Evolutionary conservation across 495 filamentous ascomycete genomes (phyloP), one percentile per base, ranked within the genome.

Genomic region (Neurospora sp.): DNA sequence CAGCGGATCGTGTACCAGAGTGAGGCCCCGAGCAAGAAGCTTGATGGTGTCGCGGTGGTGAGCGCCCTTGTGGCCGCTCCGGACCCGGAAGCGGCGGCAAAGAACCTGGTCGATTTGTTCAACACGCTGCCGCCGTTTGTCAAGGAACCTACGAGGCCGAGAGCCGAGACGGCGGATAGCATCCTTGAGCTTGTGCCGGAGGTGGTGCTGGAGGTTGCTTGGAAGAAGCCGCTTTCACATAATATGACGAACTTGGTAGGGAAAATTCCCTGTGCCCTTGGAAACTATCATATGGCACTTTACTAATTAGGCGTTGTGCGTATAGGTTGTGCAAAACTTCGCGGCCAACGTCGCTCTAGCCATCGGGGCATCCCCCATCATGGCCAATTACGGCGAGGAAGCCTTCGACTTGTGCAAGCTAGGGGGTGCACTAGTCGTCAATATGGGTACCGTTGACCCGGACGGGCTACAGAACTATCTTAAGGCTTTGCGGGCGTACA

Each of bases 281-380:
- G 35, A 35, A 35, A 35, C 35, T 35, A 35, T 3, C 16, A 66
- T 1, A n/a, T 10, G 2, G 3, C 31, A n/a, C 1, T 14, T 35
- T 27, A 35, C 35, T 73, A 59, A 71, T 37, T 10, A 8, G 40
- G 27, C 7, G 14, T 42, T 44, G 18, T 18, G 7, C 18, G 6
- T 9, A 20, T 74, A 83, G 76, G 92, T 98, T 1, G 94, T 97
- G 41, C 93, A 95, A 76, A 97, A 97, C 78, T 92, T 99, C 77
- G 92, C 93, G 12, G 95, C 96, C 20, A 97, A 96, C 76, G 90
- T 97, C 12, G 92, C 92, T 39, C 85, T 97, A 35, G 87, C 92
- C 40, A 88, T 96, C 74, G 95, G 96, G 27, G 92, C 93, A 40
- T 94, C 90, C 18, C 96, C 96, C 9, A 98, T 99, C 76, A 99